Base-by-base conservation (phyloP, 345 rosid species). In the Xanthoceras sorbifolium region DNA sequence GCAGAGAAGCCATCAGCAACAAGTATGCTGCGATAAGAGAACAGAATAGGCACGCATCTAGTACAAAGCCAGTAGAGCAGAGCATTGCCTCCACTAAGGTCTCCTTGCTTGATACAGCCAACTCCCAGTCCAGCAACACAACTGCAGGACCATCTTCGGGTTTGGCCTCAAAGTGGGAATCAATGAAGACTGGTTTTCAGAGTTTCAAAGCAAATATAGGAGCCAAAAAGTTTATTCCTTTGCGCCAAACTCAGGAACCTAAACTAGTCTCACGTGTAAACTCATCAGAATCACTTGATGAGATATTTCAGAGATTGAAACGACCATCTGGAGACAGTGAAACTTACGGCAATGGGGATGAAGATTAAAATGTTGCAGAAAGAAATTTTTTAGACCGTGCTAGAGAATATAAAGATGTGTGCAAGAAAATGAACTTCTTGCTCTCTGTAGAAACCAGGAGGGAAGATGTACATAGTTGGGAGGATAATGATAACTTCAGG, bases 271-370 rank as follows among this genome's bases (percentile, higher is more conserved):
- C 90, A 34, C 84, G 11, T 29, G 73, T 9, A 57, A 74, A 88
- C 23, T 85, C 90, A 36, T 85, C 90, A 0, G 97, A 94, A 63
- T 90, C 93, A 20, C 87, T 92, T 0, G 98, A 94, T 38, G 94
- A 90, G 79, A 97, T 94, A 83, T 97, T 94, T 78, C 98, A 92
- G 81, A 92, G 94, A 82, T 75, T 97, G 85, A 94, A 89, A 85
- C 89, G 86, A 25, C 93, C 92, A 14, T 84, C 94, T 20, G 26
- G 61, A 40, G 92, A 85, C 38, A 90, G 59, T 10, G 80, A 74
- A 18, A 74, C 32, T 74, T 78, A 80, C 46, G 85, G 80, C 9
- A 84, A 88, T 9, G 85, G 82, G 36, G 89, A 85, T 60, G 84
- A 81, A 2, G 69, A 82, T 28, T 77, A 42, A 65, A 72, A 74